Conservation (phyloP, 495 filamentous ascomycete genomes). For the Eremomyces bilateralis region DNA sequence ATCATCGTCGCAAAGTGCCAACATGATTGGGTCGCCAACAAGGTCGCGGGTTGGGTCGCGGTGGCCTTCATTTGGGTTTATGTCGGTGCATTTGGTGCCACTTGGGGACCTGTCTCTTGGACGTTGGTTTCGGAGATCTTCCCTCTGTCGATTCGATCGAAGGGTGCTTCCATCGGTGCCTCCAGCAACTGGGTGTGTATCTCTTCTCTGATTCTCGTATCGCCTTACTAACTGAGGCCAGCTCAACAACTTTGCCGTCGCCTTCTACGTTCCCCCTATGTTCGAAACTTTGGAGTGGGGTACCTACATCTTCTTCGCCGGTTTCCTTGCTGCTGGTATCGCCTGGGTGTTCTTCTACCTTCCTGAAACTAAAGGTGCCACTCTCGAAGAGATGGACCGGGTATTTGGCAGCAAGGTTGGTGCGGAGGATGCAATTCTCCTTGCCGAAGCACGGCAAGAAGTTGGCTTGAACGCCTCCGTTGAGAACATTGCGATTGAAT, state of each 20-base stretch:
- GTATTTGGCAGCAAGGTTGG: slow-evolving; percentile 54
- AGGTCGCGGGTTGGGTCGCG: slow-evolving; percentile 52
- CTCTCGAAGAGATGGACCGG: slow-evolving; percentile 37
- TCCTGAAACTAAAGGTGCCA: slow-evolving; percentile 30
- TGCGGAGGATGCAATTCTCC: slow-evolving; percentile 46
- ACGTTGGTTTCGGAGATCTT: slow-evolving; percentile 48
- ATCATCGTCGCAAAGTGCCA: slow-evolving; percentile 46
- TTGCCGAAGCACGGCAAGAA: slow-evolving; percentile 50
- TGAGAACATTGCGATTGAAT: neutral
- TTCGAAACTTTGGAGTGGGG: slow-evolving; percentile 47
- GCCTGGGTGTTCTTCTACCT: slow-evolving; percentile 28
- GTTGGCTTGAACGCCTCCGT: slow-evolving; percentile 32
- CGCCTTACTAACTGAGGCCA: slow-evolving; percentile 9
- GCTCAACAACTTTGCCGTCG: slow-evolving; percentile 50
- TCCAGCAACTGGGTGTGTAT: slow-evolving; percentile 23
- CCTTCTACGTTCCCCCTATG: slow-evolving; percentile 59
- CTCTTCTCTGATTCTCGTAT: slow-evolving; percentile 1
- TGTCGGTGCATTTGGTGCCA: slow-evolving; percentile 61
- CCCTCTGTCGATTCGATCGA: slow-evolving; percentile 50
- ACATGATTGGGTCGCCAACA: slow-evolving; percentile 32
- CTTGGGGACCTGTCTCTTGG: slow-evolving; percentile 50
- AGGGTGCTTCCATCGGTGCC: slow-evolving; percentile 51
- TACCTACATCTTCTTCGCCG: slow-evolving; percentile 61
- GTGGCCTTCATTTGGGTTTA: slow-evolving; percentile 70
- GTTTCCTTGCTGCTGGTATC: slow-evolving; percentile 42